Evolutionary conservation across 176 grass and related monocot genomes (phyloP).

Genomic region (Stipa capillata): DNA sequence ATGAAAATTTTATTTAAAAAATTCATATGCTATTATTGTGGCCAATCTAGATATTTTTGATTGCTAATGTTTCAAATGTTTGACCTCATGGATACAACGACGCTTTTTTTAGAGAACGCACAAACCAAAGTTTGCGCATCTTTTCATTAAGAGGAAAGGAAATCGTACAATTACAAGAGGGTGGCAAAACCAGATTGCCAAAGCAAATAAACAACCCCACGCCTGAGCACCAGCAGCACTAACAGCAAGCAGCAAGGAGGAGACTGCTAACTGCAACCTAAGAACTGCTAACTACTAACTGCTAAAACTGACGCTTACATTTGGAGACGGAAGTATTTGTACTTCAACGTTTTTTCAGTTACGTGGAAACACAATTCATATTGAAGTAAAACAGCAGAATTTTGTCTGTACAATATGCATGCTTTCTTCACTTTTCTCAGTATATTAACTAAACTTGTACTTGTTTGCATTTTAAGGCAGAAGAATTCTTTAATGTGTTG

Average conservation of each 20-base stretch:
- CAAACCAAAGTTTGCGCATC: too few species aligned
- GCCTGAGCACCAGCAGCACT: too few species aligned
- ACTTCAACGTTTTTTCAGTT: neutral
- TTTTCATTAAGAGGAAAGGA: too few species aligned
- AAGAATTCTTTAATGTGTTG: neutral
- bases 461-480: neutral
- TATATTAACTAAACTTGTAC: neutral
- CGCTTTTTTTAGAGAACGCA: too few species aligned
- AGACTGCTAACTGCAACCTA: too few species aligned
- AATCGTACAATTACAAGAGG: too few species aligned
- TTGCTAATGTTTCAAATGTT: neutral
- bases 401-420: neutral
- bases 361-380: neutral
- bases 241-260: too few species aligned
- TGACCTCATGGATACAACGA: neutral
- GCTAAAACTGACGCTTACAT: too few species aligned
- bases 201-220: too few species aligned
- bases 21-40: neutral
- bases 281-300: too few species aligned
- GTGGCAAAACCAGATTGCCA: too few species aligned
- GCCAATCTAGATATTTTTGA: neutral
- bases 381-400: neutral
- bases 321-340: neutral
- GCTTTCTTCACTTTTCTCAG: neutral
- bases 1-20: neutral